Evolutionary conservation across 805 yeast genomes (phyloP).

Genomic region (Metschnikowia proteae): DNA sequence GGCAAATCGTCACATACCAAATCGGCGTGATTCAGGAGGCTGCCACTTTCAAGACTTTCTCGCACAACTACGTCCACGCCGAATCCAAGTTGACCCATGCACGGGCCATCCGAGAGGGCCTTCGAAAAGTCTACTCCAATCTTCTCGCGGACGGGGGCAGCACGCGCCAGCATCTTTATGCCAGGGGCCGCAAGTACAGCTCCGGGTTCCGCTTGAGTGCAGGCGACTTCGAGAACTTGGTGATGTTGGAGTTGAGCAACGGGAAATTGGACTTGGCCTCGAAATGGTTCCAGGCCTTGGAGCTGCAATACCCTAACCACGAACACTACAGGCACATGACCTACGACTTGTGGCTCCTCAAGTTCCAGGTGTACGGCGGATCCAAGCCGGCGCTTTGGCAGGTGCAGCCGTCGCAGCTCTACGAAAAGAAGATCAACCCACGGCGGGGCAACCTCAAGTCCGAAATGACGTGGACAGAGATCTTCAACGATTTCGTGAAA

Average conservation of each 20-base stretch:
- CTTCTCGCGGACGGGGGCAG: slow-evolving; percentile 8
- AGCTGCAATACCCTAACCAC: slow-evolving; percentile 19
- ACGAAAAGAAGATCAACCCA: slow-evolving; percentile 18
- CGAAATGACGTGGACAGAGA: slow-evolving; percentile 19
- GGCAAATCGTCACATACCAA: slow-evolving; percentile 12
- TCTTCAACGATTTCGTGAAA: slow-evolving; percentile 24
- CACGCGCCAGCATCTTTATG: slow-evolving; percentile 9
- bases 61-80: neutral
- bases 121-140: slow-evolving; percentile 15
- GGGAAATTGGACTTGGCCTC: slow-evolving; percentile 39
- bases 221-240: slow-evolving; percentile 38
- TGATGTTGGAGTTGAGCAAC: slow-evolving; percentile 32
- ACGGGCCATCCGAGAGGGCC: slow-evolving; percentile 12
- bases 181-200: neutral
- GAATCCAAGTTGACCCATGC: slow-evolving; percentile 8
- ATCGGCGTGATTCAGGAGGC: slow-evolving; percentile 10
- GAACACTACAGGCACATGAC: slow-evolving; percentile 23
- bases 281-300: slow-evolving; percentile 36
- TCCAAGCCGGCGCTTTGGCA: slow-evolving; percentile 35
- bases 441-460: slow-evolving; percentile 19
- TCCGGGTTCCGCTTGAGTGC: neutral
- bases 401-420: slow-evolving; percentile 19
- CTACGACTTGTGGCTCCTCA: slow-evolving; percentile 32
- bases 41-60: slow-evolving; percentile 6
- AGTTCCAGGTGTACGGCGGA: slow-evolving; percentile 30